Conservation (phyloP, 2,329 filamentous ascomycete genomes). For the Microsporum audouinii region DNA sequence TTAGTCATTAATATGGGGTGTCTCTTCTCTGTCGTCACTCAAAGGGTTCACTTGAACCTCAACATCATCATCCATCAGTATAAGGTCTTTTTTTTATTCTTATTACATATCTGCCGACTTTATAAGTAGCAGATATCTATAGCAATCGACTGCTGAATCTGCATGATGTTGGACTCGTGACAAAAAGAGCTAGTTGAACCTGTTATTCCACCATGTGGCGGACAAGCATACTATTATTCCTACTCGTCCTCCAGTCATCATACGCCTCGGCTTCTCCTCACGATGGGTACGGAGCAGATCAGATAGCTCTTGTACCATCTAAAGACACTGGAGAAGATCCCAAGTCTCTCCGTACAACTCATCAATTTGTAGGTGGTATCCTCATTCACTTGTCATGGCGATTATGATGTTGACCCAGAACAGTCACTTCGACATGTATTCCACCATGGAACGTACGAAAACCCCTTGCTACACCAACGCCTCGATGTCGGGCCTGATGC, state of each 20-base stretch:
- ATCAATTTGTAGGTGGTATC: slow-evolving; percentile 28
- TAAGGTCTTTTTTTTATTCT: neutral
- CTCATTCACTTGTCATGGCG: neutral
- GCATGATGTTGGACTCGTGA: slow-evolving; percentile 3
- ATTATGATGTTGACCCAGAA: neutral
- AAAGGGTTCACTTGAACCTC: neutral
- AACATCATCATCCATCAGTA: neutral
- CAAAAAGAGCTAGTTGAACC: neutral
- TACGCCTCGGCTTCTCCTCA: neutral
- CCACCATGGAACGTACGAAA: slow-evolving; percentile 73
- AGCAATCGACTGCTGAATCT: neutral
- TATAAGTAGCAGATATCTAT: neutral
- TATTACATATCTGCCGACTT: neutral
- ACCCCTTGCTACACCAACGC: slow-evolving; percentile 66
- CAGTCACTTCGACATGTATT: slow-evolving; percentile 68
- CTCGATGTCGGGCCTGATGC: slow-evolving; percentile 57
- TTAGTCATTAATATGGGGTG: neutral
- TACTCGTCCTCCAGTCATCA: neutral
- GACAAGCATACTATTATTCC: neutral
- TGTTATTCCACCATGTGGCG: neutral
- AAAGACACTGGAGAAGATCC: slow-evolving; percentile 6
- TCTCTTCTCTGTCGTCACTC: neutral
- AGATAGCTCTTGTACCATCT: slow-evolving; percentile 15
- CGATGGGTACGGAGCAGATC: neutral
- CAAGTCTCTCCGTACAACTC: slow-evolving; percentile 16